Evolutionary conservation across 23 red algal genomes (phyloP).

Genomic region (Gracilaria caudata): DNA sequence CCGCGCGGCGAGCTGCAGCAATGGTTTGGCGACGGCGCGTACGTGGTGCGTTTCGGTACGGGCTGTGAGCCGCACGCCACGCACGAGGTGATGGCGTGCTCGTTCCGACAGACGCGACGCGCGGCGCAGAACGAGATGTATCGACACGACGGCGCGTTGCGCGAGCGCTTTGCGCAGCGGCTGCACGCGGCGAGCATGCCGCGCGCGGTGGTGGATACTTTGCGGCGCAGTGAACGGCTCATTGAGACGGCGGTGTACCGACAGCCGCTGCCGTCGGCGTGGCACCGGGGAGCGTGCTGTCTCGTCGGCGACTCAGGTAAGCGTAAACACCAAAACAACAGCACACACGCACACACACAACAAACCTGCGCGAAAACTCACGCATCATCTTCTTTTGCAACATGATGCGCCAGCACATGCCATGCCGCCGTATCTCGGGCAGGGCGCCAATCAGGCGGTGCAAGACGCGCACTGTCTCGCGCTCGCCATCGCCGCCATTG

Average conservation of each 20-base stretch:
- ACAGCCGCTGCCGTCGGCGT: constrained; percentile 15
- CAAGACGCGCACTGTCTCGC: constrained; percentile 69
- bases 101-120: constrained; percentile 12
- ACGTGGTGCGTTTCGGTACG: constrained; percentile 61
- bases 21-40: constrained; percentile 80
- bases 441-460: constrained; percentile 81
- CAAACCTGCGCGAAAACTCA: background rate
- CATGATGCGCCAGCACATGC: constrained; percentile 57
- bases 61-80: background rate
- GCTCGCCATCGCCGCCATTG: constrained; percentile 49
- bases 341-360: too few species aligned
- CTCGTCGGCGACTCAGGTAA: constrained; percentile 86
- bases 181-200: constrained; percentile 26
- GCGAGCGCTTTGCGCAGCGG: background rate
- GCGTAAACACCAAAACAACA: background rate
- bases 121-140: constrained; percentile 25
- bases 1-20: constrained; percentile 14
- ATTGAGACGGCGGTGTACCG: constrained; percentile 65
- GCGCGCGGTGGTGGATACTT: background rate
- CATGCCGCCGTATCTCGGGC: constrained; percentile 78
- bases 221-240: constrained; percentile 26
- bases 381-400: too few species aligned
- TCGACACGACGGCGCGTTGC: constrained; percentile 4
- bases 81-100: constrained; percentile 39
- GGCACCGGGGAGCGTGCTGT: constrained; percentile 43